A percentile compares a stretch with the other conserved stretches of the same genome.
Conservation (phyloP, 163 green algal genomes). For the Trebouxiophyceae sp. region DNA sequence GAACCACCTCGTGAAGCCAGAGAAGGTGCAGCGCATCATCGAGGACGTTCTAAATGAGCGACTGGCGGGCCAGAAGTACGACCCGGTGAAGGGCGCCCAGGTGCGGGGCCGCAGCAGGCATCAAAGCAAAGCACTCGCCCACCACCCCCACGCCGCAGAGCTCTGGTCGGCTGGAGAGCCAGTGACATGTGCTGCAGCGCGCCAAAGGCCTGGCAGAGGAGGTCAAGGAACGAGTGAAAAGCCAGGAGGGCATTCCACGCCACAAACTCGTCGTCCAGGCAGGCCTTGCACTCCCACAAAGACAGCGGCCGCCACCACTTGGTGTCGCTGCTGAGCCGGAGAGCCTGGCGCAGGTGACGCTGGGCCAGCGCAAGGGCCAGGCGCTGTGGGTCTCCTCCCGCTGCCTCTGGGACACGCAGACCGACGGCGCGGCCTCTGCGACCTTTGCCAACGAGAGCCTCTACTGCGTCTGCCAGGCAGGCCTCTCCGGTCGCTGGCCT, state of each 20-base stretch:
- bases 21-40: slow-evolving; percentile 55
- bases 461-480: slow-evolving; percentile 76
- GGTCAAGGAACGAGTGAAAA: slow-evolving; percentile 72
- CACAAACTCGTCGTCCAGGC: slow-evolving; percentile 82
- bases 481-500: no score
- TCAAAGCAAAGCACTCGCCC: no score
- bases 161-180: no score
- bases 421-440: slow-evolving; percentile 69
- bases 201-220: slow-evolving; percentile 81
- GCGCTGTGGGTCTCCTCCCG: slow-evolving; percentile 64
- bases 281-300: no score
- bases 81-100: slow-evolving; percentile 72
- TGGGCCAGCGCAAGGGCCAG: slow-evolving; percentile 81
- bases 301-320: no score
- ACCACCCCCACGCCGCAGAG: no score
- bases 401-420: slow-evolving; percentile 83
- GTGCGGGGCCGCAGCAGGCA: no score
- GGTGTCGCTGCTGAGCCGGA: no score
- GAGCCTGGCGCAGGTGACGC: slow-evolving; percentile 61
- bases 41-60: slow-evolving; percentile 57
- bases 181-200: slow-evolving; percentile 26
- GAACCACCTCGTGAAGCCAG: no score
- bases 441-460: slow-evolving; percentile 74
- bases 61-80: slow-evolving; percentile 72
- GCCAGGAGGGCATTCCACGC: slow-evolving; percentile 75